These are phyloP conservation scores for Aspergillus piperis DNA, from an alignment of 2,329 filamentous ascomycete genomes.

Conservation along the genomic window DNA sequence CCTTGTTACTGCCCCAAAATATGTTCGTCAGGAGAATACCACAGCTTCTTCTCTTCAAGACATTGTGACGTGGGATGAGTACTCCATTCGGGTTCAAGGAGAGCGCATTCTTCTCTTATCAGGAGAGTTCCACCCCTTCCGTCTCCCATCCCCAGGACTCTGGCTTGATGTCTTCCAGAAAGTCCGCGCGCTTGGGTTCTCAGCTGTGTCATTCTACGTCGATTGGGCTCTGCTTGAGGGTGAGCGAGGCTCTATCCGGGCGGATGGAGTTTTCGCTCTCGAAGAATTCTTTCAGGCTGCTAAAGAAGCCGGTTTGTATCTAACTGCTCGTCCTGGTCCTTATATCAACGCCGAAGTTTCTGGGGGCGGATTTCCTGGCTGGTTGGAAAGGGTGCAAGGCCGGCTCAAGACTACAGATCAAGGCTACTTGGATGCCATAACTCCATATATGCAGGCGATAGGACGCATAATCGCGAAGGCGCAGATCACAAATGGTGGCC, in stretches of 20 bases:
- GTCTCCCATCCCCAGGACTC: slow-evolving; percentile 56
- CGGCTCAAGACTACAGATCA: slow-evolving; percentile 42
- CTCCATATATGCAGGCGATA: slow-evolving; percentile 49
- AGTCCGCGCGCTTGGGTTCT: slow-evolving; percentile 56
- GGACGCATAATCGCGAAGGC: slow-evolving; percentile 53
- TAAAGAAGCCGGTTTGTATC: slow-evolving; percentile 54
- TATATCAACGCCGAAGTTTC: slow-evolving; percentile 57
- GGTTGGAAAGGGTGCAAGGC: slow-evolving; percentile 52
- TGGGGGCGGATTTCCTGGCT: slow-evolving; percentile 50
- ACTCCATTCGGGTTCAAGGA: slow-evolving; percentile 54
- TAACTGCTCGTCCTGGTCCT: slow-evolving; percentile 54
- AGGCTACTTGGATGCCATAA: slow-evolving; percentile 63
- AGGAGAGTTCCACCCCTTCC: slow-evolving; percentile 57
- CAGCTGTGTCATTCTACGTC: slow-evolving; percentile 47
- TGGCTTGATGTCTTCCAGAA: slow-evolving; percentile 60
- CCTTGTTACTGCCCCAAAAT: background rate
- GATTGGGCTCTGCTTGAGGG: slow-evolving; percentile 28
- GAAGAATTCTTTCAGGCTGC: slow-evolving; percentile 54
- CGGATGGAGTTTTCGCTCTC: slow-evolving; percentile 49
- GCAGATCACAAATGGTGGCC: slow-evolving; percentile 78
- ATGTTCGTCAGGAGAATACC: background rate
- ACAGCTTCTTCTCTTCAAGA: background rate
- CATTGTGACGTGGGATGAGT: slow-evolving; percentile 49
- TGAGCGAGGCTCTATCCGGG: background rate
- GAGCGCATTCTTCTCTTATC: slow-evolving; percentile 52